phyloP scores from a whole-genome alignment of 768 basidiomycete genomes.

The Suillus decipiens region DNA sequence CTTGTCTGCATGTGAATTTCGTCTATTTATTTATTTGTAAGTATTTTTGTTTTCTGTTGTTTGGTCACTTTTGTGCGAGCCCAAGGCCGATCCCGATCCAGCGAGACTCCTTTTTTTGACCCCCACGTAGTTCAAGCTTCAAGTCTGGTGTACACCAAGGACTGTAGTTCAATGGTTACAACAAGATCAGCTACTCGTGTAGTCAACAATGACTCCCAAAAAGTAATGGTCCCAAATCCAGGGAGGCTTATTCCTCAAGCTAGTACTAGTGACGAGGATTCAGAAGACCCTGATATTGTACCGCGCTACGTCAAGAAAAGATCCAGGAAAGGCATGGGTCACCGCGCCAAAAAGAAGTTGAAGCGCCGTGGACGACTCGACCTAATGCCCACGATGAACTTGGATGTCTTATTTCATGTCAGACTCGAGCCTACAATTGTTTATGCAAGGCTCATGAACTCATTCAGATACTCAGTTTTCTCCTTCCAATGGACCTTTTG shows the following conservation, averaged over 20 bases:
- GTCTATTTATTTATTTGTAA: background rate
- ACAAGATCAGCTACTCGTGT: background rate
- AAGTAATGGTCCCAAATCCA: background rate
- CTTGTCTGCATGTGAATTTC: background rate
- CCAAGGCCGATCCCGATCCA: background rate
- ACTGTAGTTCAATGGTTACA: background rate
- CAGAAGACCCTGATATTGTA: constrained; percentile 1
- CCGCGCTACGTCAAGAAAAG: constrained; percentile 4
- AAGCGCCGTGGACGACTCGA: constrained; percentile 3
- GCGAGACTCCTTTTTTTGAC: constrained; percentile 2
- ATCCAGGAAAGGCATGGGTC: background rate
- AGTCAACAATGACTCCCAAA: background rate
- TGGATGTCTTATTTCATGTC: constrained; percentile 13
- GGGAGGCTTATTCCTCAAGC: background rate
- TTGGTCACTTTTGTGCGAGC: background rate
- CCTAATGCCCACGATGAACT: constrained; percentile 34
- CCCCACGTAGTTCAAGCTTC: background rate
- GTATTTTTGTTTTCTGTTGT: background rate
- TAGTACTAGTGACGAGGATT: background rate
- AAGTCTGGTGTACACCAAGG: background rate
- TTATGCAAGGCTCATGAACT: background rate
- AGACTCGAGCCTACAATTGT: constrained; percentile 1
- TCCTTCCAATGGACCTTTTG: constrained; percentile 45
- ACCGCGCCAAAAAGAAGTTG: background rate
- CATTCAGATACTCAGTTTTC: constrained; percentile 37